Evolutionary conservation across 257 asterid species (phyloP).

Genomic region (Forsythia suspensa): DNA sequence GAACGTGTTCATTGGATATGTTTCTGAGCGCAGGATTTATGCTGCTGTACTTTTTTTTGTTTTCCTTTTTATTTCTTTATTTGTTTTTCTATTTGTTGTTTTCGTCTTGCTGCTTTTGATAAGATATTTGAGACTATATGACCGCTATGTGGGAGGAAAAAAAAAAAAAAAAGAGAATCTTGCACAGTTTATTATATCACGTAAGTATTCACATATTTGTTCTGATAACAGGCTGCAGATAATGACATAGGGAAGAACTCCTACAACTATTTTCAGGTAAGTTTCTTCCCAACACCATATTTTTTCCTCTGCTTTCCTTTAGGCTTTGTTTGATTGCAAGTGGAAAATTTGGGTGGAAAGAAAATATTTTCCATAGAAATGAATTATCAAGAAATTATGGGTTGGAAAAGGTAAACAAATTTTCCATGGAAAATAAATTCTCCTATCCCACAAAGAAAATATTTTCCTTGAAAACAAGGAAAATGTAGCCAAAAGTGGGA

Average conservation of each 20-base stretch:
- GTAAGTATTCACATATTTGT: conserved; percentile 18
- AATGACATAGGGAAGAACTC: conserved; percentile 94
- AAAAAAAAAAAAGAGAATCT: no score
- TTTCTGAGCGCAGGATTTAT: background rate
- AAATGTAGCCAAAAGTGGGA: no score
- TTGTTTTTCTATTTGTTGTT: background rate
- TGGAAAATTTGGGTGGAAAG: no score
- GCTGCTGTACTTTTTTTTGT: background rate
- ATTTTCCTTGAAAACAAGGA: no score
- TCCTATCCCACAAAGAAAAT: no score
- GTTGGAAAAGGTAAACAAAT: no score
- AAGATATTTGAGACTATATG: background rate
- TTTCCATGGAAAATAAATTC: no score
- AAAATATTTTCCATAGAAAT: no score
- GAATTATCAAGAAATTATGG: no score
- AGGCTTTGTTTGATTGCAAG: no score
- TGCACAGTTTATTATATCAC: conserved; percentile 1
- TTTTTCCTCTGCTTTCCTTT: conserved; percentile 3
- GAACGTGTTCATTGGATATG: background rate
- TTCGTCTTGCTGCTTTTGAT: background rate
- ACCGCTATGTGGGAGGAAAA: background rate
- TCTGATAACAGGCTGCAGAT: conserved; percentile 71
- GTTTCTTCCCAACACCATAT: background rate
- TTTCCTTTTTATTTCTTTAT: no score
- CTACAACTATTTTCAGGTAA: conserved; percentile 84